Evolutionary conservation across 75 land plant species (phyloP).

Genomic region (Picea glauca): DNA sequence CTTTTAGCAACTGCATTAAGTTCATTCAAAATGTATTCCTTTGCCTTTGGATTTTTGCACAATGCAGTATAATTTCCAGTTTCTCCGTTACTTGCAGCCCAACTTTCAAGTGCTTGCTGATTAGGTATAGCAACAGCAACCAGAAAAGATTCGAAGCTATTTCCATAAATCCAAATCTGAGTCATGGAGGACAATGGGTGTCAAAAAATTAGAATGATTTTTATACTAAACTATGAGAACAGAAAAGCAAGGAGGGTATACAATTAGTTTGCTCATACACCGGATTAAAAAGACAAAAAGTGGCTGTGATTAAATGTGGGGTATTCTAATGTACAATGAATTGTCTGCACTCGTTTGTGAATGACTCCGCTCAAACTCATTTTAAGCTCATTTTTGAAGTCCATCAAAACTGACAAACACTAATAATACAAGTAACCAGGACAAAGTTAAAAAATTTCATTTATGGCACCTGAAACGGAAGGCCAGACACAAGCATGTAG

Average conservation of each 20-base stretch:
- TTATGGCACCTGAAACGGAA: too few species aligned
- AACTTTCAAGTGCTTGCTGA: constrained; percentile 60
- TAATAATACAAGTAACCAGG: too few species aligned
- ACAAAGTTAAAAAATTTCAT: too few species aligned
- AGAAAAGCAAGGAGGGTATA: background rate
- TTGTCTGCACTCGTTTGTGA: too few species aligned
- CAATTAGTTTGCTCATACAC: background rate
- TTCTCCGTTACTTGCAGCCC: constrained; percentile 72
- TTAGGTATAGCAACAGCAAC: constrained; percentile 95
- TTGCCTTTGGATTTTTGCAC: constrained; percentile 70
- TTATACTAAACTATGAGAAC: background rate
- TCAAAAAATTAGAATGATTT: background rate
- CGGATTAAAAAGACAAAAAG: background rate
- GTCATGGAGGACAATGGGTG: background rate
- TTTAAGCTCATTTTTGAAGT: too few species aligned
- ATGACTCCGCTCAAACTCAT: too few species aligned
- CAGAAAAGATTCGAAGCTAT: constrained; percentile 93
- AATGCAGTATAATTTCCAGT: constrained; percentile 55
- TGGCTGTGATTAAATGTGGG: too few species aligned
- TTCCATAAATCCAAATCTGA: constrained; percentile 99
- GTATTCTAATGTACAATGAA: too few species aligned
- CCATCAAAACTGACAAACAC: too few species aligned
- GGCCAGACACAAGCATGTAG: too few species aligned
- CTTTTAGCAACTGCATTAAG: constrained; percentile 69
- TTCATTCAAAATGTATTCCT: constrained; percentile 68